Conservation (phyloP, 495 filamentous ascomycete genomes). For the Lophium mytilinum region DNA sequence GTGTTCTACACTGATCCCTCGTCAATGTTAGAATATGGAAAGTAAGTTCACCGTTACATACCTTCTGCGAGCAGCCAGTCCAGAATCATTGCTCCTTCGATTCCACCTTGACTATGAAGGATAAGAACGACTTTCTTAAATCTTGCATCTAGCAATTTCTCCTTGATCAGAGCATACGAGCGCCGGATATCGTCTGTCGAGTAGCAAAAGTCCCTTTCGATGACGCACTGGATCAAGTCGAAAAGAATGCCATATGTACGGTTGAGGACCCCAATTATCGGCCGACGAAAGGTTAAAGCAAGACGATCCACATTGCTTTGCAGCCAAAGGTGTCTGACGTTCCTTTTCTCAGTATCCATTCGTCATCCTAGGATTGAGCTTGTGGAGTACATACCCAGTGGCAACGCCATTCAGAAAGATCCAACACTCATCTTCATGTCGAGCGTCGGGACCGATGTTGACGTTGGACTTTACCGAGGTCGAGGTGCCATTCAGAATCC, state of each 20-base stretch:
- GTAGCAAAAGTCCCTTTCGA: constrained; percentile 69
- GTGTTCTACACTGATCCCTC: no score
- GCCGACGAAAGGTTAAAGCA: constrained; percentile 65
- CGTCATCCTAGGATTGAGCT: neutral
- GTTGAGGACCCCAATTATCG: constrained; percentile 75
- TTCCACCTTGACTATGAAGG: constrained; percentile 75
- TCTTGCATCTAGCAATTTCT: constrained; percentile 46
- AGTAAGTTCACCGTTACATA: neutral
- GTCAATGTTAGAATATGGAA: no score
- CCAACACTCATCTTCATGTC: constrained; percentile 55
- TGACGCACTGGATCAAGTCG: constrained; percentile 36
- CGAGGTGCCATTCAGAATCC: constrained; percentile 18
- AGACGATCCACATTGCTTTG: constrained; percentile 64
- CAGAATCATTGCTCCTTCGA: constrained; percentile 63
- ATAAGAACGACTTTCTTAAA: constrained; percentile 69
- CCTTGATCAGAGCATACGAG: constrained; percentile 47
- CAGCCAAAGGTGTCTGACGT: constrained; percentile 44
- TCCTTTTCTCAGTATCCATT: constrained; percentile 25
- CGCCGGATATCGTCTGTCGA: constrained; percentile 60
- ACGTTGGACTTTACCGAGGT: constrained; percentile 1
- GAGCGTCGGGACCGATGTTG: constrained; percentile 8
- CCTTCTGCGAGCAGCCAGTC: constrained; percentile 72
- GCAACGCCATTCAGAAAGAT: constrained; percentile 66
- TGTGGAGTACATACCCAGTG: constrained; percentile 42
- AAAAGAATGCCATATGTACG: constrained; percentile 44